These are phyloP conservation scores for Paspalum notatum DNA, from an alignment of 176 grass and related monocot genomes.

Conservation along the genomic window DNA sequence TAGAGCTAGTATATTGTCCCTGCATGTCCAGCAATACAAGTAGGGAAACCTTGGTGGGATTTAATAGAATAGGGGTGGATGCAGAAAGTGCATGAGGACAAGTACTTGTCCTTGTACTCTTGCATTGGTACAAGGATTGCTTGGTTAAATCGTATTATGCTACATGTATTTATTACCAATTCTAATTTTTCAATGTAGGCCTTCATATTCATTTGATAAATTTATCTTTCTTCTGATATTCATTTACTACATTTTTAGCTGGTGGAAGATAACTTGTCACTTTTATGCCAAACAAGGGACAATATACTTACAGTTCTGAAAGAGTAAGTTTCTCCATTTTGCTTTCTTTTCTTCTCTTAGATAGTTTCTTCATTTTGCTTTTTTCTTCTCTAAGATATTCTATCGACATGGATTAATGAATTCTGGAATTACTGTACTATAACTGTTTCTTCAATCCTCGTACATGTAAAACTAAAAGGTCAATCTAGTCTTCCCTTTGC, in stretches of 20 bases:
- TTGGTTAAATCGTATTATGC: neutral
- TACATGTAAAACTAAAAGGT: neutral
- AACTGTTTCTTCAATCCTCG: neutral
- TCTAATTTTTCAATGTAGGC: neutral
- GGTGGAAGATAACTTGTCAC: slow-evolving; percentile 72
- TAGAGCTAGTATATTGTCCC: neutral
- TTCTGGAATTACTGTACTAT: neutral
- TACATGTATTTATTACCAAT: neutral
- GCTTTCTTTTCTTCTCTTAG: neutral
- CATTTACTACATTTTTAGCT: slow-evolving; percentile 26
- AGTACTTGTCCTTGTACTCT: neutral
- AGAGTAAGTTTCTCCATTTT: slow-evolving; percentile 55
- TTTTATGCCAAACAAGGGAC: slow-evolving; percentile 72
- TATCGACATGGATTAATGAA: neutral
- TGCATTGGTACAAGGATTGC: neutral
- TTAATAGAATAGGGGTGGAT: neutral
- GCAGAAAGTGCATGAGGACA: neutral
- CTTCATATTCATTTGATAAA: slow-evolving; percentile 1
- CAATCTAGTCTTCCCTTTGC: neutral
- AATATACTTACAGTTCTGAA: slow-evolving; percentile 66
- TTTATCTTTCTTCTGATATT: neutral
- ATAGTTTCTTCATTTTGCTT: slow-evolving; percentile 13
- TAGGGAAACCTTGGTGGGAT: neutral
- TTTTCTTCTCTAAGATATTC: neutral
- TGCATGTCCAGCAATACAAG: neutral